Percentiles rank a stretch among this genome's conserved stretches.
Evolutionary conservation across 108 stramenopile species (phyloP).

Genomic region (Pseudonitzschia multiseries): DNA sequence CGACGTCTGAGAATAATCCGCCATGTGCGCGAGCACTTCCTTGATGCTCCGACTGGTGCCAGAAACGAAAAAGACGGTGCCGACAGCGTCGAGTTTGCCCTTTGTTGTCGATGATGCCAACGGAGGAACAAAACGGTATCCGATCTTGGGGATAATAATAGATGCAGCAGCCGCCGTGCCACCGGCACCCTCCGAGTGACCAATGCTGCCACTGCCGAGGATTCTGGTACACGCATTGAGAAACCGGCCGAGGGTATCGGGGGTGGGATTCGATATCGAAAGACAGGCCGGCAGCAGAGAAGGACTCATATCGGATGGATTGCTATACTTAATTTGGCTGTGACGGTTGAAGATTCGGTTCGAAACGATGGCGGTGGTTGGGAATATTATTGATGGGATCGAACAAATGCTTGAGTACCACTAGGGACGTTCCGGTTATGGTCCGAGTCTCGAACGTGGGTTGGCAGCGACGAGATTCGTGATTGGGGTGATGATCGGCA

Average conservation of each 20-base stretch:
- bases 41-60: conserved; percentile 16
- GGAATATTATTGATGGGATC: conserved; percentile 14
- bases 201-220: background rate
- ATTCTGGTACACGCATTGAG: conserved; percentile 18
- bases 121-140: conserved; percentile 7
- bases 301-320: background rate
- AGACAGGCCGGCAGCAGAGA: conserved; percentile 18
- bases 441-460: conserved; percentile 12
- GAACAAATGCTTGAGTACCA: conserved; percentile 31
- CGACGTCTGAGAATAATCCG: conserved; percentile 23
- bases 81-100: background rate
- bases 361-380: background rate
- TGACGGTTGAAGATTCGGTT: too few species aligned
- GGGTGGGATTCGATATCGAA: conserved; percentile 18
- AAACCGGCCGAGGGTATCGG: conserved; percentile 34
- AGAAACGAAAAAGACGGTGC: conserved; percentile 10
- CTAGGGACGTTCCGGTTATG: conserved; percentile 15
- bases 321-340: too few species aligned
- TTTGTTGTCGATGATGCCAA: background rate
- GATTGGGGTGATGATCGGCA: background rate
- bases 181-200: background rate
- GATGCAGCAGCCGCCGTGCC: too few species aligned
- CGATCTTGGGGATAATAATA: background rate
- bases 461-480: background rate
- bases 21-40: conserved; percentile 23